Evolutionary conservation across 805 yeast genomes (phyloP).

Genomic region (Ogataea naganishii): DNA sequence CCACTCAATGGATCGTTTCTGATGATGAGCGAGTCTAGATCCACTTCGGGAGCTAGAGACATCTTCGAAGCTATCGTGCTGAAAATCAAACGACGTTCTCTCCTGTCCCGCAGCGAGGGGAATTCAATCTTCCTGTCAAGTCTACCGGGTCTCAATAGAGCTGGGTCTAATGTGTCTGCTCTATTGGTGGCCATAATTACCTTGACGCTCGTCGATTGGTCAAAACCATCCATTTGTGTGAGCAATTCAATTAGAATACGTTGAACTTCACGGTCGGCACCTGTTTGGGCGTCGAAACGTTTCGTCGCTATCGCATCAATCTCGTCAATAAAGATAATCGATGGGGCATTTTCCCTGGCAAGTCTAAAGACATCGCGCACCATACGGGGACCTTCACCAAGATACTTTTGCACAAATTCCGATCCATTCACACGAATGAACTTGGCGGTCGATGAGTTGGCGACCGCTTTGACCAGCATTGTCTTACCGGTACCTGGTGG

Average conservation of each 20-base stretch:
- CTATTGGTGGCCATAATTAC: constrained; percentile 99
- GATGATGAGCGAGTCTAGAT: constrained; percentile 85
- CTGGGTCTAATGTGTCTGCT: constrained; percentile 99
- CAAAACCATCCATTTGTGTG: constrained; percentile 99
- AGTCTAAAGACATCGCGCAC: constrained; percentile 96
- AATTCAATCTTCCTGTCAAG: constrained; percentile 97
- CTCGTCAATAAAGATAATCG: constrained; percentile 96
- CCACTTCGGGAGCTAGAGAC: constrained; percentile 98
- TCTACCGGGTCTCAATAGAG: constrained; percentile 96
- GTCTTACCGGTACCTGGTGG: constrained; percentile 99
- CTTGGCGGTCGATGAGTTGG: constrained; percentile 91
- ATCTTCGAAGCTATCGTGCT: constrained; percentile 93
- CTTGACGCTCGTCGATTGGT: constrained; percentile 89
- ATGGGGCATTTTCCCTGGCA: constrained; percentile 95
- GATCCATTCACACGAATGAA: constrained; percentile 97
- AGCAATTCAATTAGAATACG: constrained; percentile 91
- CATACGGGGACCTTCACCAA: constrained; percentile 99
- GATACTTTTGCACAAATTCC: constrained; percentile 94
- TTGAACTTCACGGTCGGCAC: constrained; percentile 99
- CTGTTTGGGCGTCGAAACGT: constrained; percentile 98
- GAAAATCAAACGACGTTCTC: constrained; percentile 95
- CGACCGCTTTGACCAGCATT: constrained; percentile 98
- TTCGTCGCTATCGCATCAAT: constrained; percentile 98
- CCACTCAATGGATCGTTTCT: constrained; percentile 97
- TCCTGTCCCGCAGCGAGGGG: constrained; percentile 91